Conservation (phyloP, 768 basidiomycete genomes). For the Boletus rubroflammeus region DNA sequence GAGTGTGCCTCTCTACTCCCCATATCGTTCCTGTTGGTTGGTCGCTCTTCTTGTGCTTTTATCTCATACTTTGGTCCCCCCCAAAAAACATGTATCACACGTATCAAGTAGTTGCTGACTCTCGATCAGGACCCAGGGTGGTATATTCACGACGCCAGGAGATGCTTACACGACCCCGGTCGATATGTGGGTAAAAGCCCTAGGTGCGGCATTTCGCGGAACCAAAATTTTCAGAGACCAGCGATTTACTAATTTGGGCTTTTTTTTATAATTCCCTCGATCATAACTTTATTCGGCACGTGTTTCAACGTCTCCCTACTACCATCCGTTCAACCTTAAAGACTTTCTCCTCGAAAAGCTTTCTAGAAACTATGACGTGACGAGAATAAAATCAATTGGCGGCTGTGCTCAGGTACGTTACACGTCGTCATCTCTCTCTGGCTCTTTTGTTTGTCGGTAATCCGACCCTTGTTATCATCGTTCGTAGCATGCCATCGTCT, state of each 20-base stretch:
- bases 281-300: constrained; percentile 30
- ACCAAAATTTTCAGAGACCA: constrained; percentile 54
- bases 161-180: constrained; percentile 86
- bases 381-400: constrained; percentile 69
- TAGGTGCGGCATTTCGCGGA: constrained; percentile 58
- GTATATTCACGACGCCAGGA: constrained; percentile 81
- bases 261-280: constrained; percentile 31
- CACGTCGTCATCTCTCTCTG: neutral
- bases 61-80: neutral
- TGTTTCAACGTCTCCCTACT: constrained; percentile 1
- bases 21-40: neutral
- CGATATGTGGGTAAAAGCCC: constrained; percentile 87
- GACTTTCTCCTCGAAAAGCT: constrained; percentile 77
- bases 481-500: constrained; percentile 66
- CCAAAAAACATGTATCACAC: constrained; percentile 9
- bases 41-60: neutral
- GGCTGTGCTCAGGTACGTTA: constrained; percentile 71
- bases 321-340: constrained; percentile 30
- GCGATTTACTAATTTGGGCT: constrained; percentile 34
- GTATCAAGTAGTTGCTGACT: constrained; percentile 17
- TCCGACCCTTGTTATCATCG: neutral
- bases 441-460: neutral
- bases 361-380: constrained; percentile 62
- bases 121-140: constrained; percentile 68
- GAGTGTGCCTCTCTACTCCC: constrained; percentile 32